Conservation (phyloP, 73 alveolate species). For the Diophrys appendiculata region DNA sequence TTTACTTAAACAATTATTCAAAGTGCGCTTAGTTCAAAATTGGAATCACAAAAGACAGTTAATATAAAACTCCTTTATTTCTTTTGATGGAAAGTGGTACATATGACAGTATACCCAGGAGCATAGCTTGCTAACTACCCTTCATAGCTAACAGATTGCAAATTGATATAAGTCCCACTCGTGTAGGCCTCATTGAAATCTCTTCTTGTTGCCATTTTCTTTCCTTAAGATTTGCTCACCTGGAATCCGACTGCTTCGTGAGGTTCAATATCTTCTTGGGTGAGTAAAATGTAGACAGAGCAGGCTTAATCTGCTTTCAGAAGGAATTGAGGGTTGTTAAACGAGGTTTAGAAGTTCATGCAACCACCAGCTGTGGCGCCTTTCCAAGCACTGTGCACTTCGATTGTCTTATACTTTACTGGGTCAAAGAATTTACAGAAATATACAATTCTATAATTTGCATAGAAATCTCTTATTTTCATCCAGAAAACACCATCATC, state of each 20-base stretch:
- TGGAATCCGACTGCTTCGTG: background rate
- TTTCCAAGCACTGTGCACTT: background rate
- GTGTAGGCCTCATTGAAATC: too few relatives aligned
- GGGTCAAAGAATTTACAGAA: conserved; percentile 49
- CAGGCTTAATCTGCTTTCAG: background rate
- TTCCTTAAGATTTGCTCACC: background rate
- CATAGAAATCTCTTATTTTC: conserved; percentile 70
- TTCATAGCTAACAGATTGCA: background rate
- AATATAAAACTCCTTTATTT: background rate
- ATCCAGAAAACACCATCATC: conserved; percentile 88
- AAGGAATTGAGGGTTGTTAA: conserved; percentile 1
- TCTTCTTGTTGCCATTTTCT: background rate
- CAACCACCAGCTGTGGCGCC: conserved; percentile 62
- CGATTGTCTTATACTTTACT: background rate
- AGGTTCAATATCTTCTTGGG: background rate
- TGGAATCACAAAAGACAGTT: background rate
- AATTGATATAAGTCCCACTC: conserved; percentile 1
- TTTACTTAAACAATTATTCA: too few relatives aligned
- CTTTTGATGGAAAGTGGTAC: background rate
- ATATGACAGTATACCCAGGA: background rate
- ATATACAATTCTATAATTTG: conserved; percentile 59
- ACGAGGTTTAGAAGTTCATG: background rate
- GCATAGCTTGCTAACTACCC: background rate
- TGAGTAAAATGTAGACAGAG: background rate
- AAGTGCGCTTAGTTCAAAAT: too few relatives aligned